phyloP scores from a whole-genome alignment of 768 basidiomycete species.

The Sutorius australiensis region DNA sequence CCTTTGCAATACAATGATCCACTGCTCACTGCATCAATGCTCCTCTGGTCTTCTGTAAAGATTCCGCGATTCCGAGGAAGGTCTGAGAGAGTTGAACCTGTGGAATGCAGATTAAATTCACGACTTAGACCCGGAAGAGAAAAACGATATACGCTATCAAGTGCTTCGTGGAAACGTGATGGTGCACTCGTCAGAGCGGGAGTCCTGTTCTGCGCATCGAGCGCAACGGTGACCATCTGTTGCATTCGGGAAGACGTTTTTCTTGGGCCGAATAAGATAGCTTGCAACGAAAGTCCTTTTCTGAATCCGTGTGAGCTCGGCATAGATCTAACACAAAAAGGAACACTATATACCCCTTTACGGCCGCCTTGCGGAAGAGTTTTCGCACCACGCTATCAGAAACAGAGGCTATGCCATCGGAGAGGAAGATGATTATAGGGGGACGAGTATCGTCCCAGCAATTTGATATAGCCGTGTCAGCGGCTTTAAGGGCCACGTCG shows the following conservation, averaged over 20 bases:
- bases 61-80: constrained; percentile 55
- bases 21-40: constrained; percentile 36
- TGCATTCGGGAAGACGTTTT: constrained; percentile 26
- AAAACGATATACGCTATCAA: constrained; percentile 41
- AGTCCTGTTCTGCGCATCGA: constrained; percentile 39
- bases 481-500: constrained; percentile 36
- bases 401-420: constrained; percentile 47
- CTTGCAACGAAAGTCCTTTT: constrained; percentile 53
- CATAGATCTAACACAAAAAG: neutral
- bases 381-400: constrained; percentile 32
- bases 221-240: constrained; percentile 48
- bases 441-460: constrained; percentile 45
- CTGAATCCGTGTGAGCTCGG: constrained; percentile 26
- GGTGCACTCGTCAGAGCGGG: constrained; percentile 23
- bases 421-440: constrained; percentile 54
- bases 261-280: constrained; percentile 51
- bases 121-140: neutral
- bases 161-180: constrained; percentile 48
- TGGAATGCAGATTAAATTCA: neutral
- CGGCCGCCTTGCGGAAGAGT: constrained; percentile 35
- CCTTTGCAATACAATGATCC: neutral
- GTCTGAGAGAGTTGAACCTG: constrained; percentile 51
- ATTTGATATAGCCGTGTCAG: constrained; percentile 36
- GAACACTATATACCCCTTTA: constrained; percentile 37
- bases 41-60: constrained; percentile 50